Evolutionary conservation across 2,329 filamentous ascomycete species (phyloP).

Genomic region (Phoma sp.): DNA sequence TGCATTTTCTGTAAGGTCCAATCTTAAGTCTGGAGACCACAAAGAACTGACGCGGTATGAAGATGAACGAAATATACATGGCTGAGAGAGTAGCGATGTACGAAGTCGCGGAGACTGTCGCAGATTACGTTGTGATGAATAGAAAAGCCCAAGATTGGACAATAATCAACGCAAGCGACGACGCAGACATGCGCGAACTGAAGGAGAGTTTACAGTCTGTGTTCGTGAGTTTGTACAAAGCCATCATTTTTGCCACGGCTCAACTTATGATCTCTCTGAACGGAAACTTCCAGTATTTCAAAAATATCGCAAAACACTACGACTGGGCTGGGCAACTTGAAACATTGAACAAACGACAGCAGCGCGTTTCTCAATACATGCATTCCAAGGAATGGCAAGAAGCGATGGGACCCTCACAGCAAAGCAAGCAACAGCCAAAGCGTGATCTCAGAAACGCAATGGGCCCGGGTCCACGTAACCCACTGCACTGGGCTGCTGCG

Average conservation of each 20-base stretch:
- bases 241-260: constrained; percentile 19
- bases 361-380: constrained; percentile 12
- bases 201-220: constrained; percentile 19
- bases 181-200: constrained; percentile 18
- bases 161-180: constrained; percentile 11
- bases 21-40: no score
- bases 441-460: constrained; percentile 2
- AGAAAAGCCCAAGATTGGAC: constrained; percentile 17
- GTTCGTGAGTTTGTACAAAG: constrained; percentile 23
- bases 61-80: constrained; percentile 24
- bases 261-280: constrained; percentile 22
- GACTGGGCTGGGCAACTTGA: constrained; percentile 26
- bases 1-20: constrained; percentile 21
- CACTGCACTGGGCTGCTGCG: constrained; percentile 26
- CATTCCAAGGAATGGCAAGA: constrained; percentile 5
- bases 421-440: neutral
- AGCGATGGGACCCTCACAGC: neutral
- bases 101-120: constrained; percentile 19
- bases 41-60: neutral
- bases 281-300: constrained; percentile 20
- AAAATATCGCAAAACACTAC: constrained; percentile 21
- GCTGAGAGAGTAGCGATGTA: constrained; percentile 20
- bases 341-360: constrained; percentile 15
- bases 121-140: constrained; percentile 21
- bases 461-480: constrained; percentile 24